Base-by-base conservation (phyloP, 192 early-diverging fungal genomes). In the Obelidium mucronatum region DNA sequence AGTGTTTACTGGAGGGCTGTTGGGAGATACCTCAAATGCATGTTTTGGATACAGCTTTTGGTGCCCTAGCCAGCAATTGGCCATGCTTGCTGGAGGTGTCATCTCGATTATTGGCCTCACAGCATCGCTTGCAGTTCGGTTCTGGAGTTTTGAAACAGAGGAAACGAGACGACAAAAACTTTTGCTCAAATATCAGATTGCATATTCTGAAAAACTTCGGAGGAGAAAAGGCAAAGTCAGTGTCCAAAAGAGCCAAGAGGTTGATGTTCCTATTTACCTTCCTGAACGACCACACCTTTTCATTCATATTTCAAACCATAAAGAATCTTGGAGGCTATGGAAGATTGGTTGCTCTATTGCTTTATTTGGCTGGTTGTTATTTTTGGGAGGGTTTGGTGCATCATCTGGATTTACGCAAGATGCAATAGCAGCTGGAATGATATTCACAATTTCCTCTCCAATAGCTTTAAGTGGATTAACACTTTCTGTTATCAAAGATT, bases 321-420 rank as follows among this genome's bases (percentile, higher is more conserved):
- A 54, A 37, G 28, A 31, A 4, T 51, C 40, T 6, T 72, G 35
- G 42, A 28, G 22, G 6, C 22, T 72, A 56, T 72, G 69, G 69
- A 54, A 36, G 28, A 15, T 58, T 53, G 54, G 28, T 19, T 58
- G 26, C n/a, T 6, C 35, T 15, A 6, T 72, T 3, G 22, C 53
- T 33, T 37, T 72, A 35, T 24, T 37, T 36, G 69, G 53, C 3
- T 72, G 69, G 69, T 11, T 72, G 4, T 2, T 72, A 35, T 72
- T 72, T 72, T 35, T 58, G 30, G 69, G 69, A n/a, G 69, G 69
- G 24, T 72, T 72, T 58, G 69, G 69, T 30, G 69, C 69, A 24
- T 72, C 69, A n/a, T 36, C 3, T 36, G 54, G 54, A 5, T 72
- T 33, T 58, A 13, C 69, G 8, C 19, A 2, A 26, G 69, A 72